Conservation (phyloP, 805 yeast genomes). For the Ascoidea tarda region DNA sequence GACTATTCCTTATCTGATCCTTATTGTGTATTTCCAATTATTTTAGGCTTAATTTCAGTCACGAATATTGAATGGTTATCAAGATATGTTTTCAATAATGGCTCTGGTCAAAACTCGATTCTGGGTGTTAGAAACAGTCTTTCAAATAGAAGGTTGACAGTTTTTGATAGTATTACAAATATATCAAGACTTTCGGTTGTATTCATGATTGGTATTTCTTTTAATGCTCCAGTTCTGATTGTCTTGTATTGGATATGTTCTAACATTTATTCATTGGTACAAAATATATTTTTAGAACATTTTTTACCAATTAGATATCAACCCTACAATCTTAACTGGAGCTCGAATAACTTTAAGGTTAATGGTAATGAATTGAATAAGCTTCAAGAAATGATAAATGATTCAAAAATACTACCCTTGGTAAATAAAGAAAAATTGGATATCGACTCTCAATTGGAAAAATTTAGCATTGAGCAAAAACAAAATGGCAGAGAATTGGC, state of each 20-base stretch:
- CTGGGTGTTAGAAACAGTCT: constrained; percentile 25
- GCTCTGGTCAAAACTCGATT: constrained; percentile 14
- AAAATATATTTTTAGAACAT: constrained; percentile 58
- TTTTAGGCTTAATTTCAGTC: constrained; percentile 56
- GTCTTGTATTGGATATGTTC: constrained; percentile 87
- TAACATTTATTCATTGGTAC: constrained; percentile 59
- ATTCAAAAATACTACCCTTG: neutral
- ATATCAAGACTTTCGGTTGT: constrained; percentile 64
- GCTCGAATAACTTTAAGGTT: no score
- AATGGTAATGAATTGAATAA: no score
- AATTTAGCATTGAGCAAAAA: no score
- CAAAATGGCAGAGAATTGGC: no score
- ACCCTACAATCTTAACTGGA: constrained; percentile 17
- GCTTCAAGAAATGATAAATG: no score
- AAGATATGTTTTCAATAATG: constrained; percentile 12
- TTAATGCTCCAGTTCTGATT: constrained; percentile 77
- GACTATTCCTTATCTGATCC: constrained; percentile 52
- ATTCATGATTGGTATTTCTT: constrained; percentile 68
- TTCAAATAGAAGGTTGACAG: constrained; percentile 29
- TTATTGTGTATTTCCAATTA: constrained; percentile 48
- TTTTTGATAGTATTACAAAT: constrained; percentile 51
- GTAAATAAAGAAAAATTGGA: neutral
- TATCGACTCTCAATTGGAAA: neutral
- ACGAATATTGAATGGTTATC: constrained; percentile 61
- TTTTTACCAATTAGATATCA: constrained; percentile 43